A percentile compares a stretch with the other conserved stretches of the same genome.
These are phyloP conservation scores for Chaetomiaceae sp. DNA, from an alignment of 2,329 filamentous ascomycete species.

Conservation along the genomic window DNA sequence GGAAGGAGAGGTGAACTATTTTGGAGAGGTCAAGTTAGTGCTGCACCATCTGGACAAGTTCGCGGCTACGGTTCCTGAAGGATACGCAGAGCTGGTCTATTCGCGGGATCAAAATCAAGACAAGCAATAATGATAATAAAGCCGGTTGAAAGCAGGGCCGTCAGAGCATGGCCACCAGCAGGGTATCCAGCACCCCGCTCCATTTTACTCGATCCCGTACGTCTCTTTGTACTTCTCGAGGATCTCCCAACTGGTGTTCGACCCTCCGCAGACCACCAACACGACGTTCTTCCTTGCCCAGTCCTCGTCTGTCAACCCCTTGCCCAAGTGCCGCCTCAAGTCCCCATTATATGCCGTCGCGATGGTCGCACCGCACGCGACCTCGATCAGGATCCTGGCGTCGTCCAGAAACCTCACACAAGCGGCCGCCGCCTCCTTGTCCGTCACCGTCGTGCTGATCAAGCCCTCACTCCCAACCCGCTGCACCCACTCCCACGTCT, in stretches of 20 bases:
- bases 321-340: slow-evolving; percentile 56
- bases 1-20: slow-evolving; percentile 52
- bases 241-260: slow-evolving; percentile 58
- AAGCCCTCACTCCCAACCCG: slow-evolving; percentile 36
- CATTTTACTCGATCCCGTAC: slow-evolving; percentile 31
- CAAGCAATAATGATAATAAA: slow-evolving; percentile 4
- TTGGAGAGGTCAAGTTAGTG: slow-evolving; percentile 53
- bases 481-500: slow-evolving; percentile 54
- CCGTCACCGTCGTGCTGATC: slow-evolving; percentile 59
- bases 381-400: slow-evolving; percentile 74
- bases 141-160: neutral
- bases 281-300: slow-evolving; percentile 68
- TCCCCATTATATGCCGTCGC: slow-evolving; percentile 61
- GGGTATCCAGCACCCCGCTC: neutral
- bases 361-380: slow-evolving; percentile 77
- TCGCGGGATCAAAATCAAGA: slow-evolving; percentile 6
- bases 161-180: too few species aligned
- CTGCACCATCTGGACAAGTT: slow-evolving; percentile 30
- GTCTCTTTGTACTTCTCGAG: slow-evolving; percentile 52
- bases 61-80: slow-evolving; percentile 13
- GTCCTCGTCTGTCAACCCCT: slow-evolving; percentile 49
- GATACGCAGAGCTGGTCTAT: slow-evolving; percentile 26
- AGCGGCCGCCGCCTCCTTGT: slow-evolving; percentile 74
- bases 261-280: slow-evolving; percentile 78
- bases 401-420: slow-evolving; percentile 76